A percentile compares a stretch with the other conserved stretches of the same genome.
These are phyloP conservation scores for Stellera chamaejasme DNA, from an alignment of 345 rosid genomes.

Conservation along the genomic window DNA sequence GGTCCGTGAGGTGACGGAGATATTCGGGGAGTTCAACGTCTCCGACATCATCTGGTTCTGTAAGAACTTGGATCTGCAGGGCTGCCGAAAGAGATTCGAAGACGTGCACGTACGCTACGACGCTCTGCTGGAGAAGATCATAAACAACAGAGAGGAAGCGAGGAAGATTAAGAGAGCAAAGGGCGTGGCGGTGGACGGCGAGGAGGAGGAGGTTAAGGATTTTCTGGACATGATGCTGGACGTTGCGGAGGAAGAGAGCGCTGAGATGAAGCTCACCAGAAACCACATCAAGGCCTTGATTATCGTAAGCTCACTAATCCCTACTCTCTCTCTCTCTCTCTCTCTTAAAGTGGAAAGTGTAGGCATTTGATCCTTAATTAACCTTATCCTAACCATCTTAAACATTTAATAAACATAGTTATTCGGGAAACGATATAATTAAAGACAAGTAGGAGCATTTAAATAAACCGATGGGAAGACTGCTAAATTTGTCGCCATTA, in stretches of 20 bases:
- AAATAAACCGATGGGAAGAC: no score
- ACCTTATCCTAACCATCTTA: no score
- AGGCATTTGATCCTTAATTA: no score
- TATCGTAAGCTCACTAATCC: constrained; percentile 13
- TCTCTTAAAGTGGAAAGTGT: no score
- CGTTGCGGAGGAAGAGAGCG: constrained; percentile 18
- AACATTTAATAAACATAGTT: no score
- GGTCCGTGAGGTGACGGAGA: constrained; percentile 28
- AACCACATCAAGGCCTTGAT: constrained; percentile 29
- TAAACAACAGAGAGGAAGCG: constrained; percentile 17
- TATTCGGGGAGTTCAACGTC: constrained; percentile 38
- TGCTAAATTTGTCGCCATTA: no score
- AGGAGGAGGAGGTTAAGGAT: constrained; percentile 20
- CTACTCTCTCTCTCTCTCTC: no score
- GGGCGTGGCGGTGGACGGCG: background rate
- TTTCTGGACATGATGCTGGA: constrained; percentile 37
- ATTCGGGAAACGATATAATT: no score
- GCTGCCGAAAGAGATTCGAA: constrained; percentile 21
- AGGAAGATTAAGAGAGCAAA: constrained; percentile 16
- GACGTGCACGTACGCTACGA: constrained; percentile 23
- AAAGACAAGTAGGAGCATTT: no score
- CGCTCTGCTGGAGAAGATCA: constrained; percentile 27
- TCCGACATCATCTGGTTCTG: constrained; percentile 39
- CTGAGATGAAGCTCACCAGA: constrained; percentile 24
- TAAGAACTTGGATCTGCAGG: constrained; percentile 30